Conservation (phyloP, 805 yeast genomes). For the Starmerella scarabaei region DNA sequence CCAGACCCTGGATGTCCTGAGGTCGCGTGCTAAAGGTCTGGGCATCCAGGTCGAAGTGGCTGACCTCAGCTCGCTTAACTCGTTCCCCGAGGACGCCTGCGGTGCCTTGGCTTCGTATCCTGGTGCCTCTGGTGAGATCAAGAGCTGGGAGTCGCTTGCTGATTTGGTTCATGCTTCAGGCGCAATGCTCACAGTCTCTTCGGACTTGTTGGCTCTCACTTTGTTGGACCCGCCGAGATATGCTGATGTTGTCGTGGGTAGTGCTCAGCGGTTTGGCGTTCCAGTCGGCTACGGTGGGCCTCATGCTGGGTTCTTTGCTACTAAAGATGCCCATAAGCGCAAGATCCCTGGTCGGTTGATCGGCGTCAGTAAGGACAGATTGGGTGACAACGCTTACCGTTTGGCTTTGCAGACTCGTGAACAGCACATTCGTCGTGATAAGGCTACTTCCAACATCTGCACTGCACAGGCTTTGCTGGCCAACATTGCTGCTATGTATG, state of each 20-base stretch:
- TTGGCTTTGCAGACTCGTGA: conserved; percentile 95
- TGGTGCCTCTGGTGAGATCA: conserved; percentile 63
- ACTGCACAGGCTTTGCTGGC: conserved; percentile 96
- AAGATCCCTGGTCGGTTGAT: conserved; percentile 95
- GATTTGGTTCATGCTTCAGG: conserved; percentile 56
- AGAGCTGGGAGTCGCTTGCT: conserved; percentile 42
- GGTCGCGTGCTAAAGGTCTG: conserved; percentile 65
- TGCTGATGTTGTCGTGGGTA: conserved; percentile 88
- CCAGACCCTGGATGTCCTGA: conserved; percentile 70
- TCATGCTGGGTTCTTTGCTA: conserved; percentile 95
- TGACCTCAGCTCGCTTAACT: conserved; percentile 34
- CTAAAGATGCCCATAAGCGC: conserved; percentile 63
- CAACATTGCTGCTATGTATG: conserved; percentile 89
- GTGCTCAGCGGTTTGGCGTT: conserved; percentile 92
- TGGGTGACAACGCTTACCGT: conserved; percentile 80
- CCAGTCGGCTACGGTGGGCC: conserved; percentile 99
- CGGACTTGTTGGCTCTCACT: conserved; percentile 83
- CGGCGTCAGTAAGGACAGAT: conserved; percentile 82
- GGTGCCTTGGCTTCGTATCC: conserved; percentile 91
- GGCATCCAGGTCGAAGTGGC: conserved; percentile 40
- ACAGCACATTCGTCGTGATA: conserved; percentile 94
- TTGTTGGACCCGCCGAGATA: conserved; percentile 75
- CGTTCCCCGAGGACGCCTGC: conserved; percentile 36
- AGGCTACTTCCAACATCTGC: conserved; percentile 95
- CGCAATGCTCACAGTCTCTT: conserved; percentile 72